phyloP scores from a whole-genome alignment of 106 monocot species.

The Alisma plantagoaquatica region DNA sequence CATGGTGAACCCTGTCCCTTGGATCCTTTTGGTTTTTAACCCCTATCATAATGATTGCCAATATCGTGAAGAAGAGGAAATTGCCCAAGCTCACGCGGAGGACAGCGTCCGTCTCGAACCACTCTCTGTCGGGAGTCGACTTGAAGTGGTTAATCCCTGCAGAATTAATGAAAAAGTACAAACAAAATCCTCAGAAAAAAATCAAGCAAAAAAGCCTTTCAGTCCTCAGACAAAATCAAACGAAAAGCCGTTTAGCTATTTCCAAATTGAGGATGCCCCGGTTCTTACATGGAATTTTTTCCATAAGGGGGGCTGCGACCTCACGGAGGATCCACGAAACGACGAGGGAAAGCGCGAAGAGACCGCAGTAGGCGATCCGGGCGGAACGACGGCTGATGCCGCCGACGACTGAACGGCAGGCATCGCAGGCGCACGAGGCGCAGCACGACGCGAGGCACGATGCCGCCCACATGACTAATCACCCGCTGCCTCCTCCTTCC shows the following conservation, averaged over 20 bases:
- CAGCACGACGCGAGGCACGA: slow-evolving; percentile 98
- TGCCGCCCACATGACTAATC: slow-evolving; percentile 99
- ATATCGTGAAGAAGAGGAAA: slow-evolving; percentile 83
- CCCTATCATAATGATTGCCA: slow-evolving; percentile 74
- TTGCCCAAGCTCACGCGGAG: slow-evolving; percentile 94
- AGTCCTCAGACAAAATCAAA: background rate
- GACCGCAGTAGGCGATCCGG: slow-evolving; percentile 95
- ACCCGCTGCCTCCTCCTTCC: no score
- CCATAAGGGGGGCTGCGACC: slow-evolving; percentile 93
- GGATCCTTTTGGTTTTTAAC: slow-evolving; percentile 98
- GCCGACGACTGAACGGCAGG: slow-evolving; percentile 86
- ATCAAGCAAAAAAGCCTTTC: background rate
- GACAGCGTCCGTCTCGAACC: slow-evolving; percentile 99
- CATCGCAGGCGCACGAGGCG: slow-evolving; percentile 97
- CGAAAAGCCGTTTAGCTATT: background rate
- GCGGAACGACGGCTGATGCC: slow-evolving; percentile 95
- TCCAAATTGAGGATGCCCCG: background rate
- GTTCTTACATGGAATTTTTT: slow-evolving; percentile 67
- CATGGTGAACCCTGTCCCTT: slow-evolving; percentile 78
- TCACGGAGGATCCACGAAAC: slow-evolving; percentile 91
- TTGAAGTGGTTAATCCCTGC: slow-evolving; percentile 97
- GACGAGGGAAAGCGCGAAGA: slow-evolving; percentile 95
- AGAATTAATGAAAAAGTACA: slow-evolving; percentile 3
- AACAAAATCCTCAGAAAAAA: slow-evolving; percentile 1
- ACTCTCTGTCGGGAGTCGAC: slow-evolving; percentile 81